Evolutionary conservation across 2,329 filamentous ascomycete species (phyloP), one percentile per base, ranked within the genome.

Genomic region (Arthrobotrys sphaeroides): DNA sequence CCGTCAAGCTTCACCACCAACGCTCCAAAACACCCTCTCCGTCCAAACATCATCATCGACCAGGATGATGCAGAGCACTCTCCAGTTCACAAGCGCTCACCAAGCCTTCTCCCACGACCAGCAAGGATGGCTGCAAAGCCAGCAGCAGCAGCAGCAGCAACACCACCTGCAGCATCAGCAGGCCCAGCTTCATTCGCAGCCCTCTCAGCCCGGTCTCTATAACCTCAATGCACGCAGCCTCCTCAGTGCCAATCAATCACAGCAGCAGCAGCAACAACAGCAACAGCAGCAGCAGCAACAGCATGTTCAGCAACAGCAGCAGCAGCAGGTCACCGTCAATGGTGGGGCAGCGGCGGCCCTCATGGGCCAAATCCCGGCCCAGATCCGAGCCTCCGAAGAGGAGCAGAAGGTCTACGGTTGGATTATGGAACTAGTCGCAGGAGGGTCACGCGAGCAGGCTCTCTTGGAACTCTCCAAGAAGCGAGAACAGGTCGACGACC

Each of bases 401-500:
- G 79, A 80, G 33, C 68, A 78, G 36, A 80, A 80, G 59, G 77
- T 80, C 31, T 80, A 80, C 66, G 70, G 77, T 10, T 80, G 79
- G 79, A 80, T 80, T 49, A 75, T 79, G 61, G 79, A 80, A 57
- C 65, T 80, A 51, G 78, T 79, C 28, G 77, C 79, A 18, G 79
- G 79, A 16, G 78, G 77, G 3, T 94, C 93, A 26, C 88, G 95
- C 77, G 95, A 98, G 85, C 90, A 92, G 3, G 95, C 95, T 57
- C 86, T 99, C 65, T 87, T 99, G 81, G 95, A 99, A 83, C 87
- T 99, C 60, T 98, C 94, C 85, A 99, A 99, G 86, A 99, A 99
- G 87, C 87, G 95, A 69, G 95, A 99, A 84, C 95, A 98, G 83
- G 95, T 99, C 13, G 94, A 95, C 0, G 95, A 99, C 84, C 86